phyloP scores from a whole-genome alignment of 257 asterid genomes.

The Scutellaria galericulata region DNA sequence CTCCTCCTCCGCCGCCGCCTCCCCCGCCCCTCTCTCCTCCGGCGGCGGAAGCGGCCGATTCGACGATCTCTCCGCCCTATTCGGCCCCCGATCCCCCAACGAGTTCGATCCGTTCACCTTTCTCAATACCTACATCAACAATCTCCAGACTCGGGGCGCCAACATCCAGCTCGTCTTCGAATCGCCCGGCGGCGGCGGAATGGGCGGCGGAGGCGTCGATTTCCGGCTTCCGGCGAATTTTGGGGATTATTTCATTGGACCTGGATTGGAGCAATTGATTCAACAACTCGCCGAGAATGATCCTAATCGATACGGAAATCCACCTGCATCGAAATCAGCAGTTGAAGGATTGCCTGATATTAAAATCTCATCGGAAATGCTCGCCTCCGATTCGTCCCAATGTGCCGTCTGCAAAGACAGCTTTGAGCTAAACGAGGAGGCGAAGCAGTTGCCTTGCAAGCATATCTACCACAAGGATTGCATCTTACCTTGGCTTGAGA shows the following conservation, averaged over 20 bases:
- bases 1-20: conserved; percentile 46
- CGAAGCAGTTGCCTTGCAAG: conserved; percentile 57
- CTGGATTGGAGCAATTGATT: conserved; percentile 43
- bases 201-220: conserved; percentile 38
- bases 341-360: conserved; percentile 41
- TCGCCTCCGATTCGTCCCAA: conserved; percentile 44
- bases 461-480: conserved; percentile 66
- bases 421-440: conserved; percentile 51
- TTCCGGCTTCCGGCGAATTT: conserved; percentile 39
- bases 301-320: conserved; percentile 44
- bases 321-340: conserved; percentile 46
- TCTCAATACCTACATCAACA: conserved; percentile 45
- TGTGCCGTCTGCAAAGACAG: conserved; percentile 72
- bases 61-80: conserved; percentile 34
- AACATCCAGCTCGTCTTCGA: conserved; percentile 70
- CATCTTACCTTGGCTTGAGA: conserved; percentile 63
- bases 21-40: conserved; percentile 26
- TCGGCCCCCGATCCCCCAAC: conserved; percentile 45
- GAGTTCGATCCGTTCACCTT: conserved; percentile 64
- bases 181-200: conserved; percentile 46
- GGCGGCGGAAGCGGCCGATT: conserved; percentile 35
- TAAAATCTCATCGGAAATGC: conserved; percentile 36
- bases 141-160: conserved; percentile 54
- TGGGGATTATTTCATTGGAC: conserved; percentile 46
- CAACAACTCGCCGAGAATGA: conserved; percentile 48